Evolutionary conservation across 495 filamentous ascomycete genomes (phyloP), one percentile per base, ranked within the genome.

Genomic region (Penicillium canariense): DNA sequence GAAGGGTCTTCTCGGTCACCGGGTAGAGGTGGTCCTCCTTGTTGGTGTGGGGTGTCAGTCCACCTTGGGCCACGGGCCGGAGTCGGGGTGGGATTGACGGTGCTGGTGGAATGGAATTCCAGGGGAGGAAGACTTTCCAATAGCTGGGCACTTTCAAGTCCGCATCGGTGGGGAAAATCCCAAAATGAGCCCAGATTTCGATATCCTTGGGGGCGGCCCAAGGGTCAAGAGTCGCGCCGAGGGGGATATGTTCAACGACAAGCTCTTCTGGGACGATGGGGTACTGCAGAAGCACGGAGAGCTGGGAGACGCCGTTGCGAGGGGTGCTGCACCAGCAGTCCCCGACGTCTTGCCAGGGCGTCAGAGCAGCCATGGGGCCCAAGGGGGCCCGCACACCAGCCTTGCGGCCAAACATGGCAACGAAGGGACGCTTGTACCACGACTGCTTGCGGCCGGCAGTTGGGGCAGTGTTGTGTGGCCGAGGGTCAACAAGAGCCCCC

Each of bases 291-390:
- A 58, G 28, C 4, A 78, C 60, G 9, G 64, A 50, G 5, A 81
- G 58, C 50, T 81, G 78, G 5, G 74, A 49, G 36, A 70, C 67
- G 5, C 74, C 75, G 18, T 67, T 39, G 8, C 65, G 65, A 15
- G 68, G 67, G 23, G 63, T 63, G 30, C 61, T 69, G 54, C 77
- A 81, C 76, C 75, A 81, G 54, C 75, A 73, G 27, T 81, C 77
- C n/a, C 72, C 74, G 5, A 66, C 51, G 22, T 79, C 77, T 11
- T 72, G 55, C 77, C 77, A 79, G 1, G 68, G 50, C 3, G 50
- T 43, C 14, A 78, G 59, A 15, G 75, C 77, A 20, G 67, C 53
- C 2, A 63, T 36, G 1, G 73, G 68, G 1, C 60, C 58, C 17
- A 61, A 60, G 12, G 59, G 55, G 27, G 22, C 26, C 7, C 52